phyloP scores from a whole-genome alignment of 352 stramenopile species.

The Globisporangium acanthophoron region DNA sequence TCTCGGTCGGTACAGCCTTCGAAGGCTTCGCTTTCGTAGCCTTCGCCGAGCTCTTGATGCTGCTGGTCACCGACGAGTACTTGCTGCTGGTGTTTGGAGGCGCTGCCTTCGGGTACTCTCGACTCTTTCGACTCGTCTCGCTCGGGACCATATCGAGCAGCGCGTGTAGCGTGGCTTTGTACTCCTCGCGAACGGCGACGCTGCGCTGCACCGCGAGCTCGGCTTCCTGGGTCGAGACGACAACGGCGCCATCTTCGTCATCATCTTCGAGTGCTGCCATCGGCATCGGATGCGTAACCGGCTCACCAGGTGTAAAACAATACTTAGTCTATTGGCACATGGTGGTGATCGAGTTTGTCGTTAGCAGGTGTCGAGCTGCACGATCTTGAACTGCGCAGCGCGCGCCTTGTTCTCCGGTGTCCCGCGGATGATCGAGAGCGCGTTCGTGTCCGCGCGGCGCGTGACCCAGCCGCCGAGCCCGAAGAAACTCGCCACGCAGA shows the following conservation, averaged over 20 bases:
- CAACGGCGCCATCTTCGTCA: background rate
- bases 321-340: background rate
- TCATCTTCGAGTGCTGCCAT: background rate
- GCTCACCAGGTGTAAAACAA: no score
- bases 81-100: background rate
- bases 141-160: slow-evolving; percentile 2
- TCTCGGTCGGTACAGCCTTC: background rate
- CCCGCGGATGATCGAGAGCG: slow-evolving; percentile 50
- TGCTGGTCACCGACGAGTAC: background rate
- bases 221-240: slow-evolving; percentile 21
- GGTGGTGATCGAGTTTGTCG: no score
- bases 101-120: background rate
- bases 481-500: slow-evolving; percentile 70
- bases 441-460: slow-evolving; percentile 15
- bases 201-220: slow-evolving; percentile 32
- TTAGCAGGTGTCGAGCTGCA: slow-evolving; percentile 33
- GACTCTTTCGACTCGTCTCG: no score
- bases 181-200: slow-evolving; percentile 45
- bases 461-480: slow-evolving; percentile 61
- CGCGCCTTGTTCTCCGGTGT: slow-evolving; percentile 55
- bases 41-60: background rate
- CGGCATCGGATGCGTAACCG: background rate
- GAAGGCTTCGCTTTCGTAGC: background rate
- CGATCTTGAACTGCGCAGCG: slow-evolving; percentile 52
- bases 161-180: slow-evolving; percentile 17